Percentiles rank a stretch among this genome's conserved stretches.
Conservation (phyloP, 2,329 filamentous ascomycete species). For the Drechslera avenae region DNA sequence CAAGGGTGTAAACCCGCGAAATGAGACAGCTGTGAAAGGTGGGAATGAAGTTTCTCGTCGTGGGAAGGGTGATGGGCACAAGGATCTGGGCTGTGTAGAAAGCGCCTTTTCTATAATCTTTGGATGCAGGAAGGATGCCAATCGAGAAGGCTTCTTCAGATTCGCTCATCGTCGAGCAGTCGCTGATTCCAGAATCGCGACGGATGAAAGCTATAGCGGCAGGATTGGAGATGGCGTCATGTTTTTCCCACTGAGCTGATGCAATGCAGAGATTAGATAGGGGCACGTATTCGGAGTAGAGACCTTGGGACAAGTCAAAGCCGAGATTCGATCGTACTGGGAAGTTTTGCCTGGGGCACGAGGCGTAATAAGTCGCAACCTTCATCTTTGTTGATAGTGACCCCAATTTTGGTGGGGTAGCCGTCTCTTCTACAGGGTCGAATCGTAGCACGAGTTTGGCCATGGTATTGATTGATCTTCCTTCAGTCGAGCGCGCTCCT, state of each 20-base stretch:
- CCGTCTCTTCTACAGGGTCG: constrained; percentile 59
- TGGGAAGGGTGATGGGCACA: constrained; percentile 66
- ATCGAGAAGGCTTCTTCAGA: constrained; percentile 26
- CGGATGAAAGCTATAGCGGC: constrained; percentile 30
- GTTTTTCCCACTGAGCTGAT: constrained; percentile 62
- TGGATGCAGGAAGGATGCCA: constrained; percentile 43
- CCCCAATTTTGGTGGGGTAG: constrained; percentile 59
- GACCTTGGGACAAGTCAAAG: constrained; percentile 56
- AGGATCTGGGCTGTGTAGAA: constrained; percentile 69
- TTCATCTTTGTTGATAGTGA: constrained; percentile 61
- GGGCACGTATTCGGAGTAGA: constrained; percentile 59
- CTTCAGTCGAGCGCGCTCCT: constrained; percentile 45
- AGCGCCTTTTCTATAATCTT: constrained; percentile 51
- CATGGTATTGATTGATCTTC: constrained; percentile 57
- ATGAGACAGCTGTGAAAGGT: constrained; percentile 73
- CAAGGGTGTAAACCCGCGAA: constrained; percentile 66
- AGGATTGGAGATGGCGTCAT: constrained; percentile 45
- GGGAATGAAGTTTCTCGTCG: constrained; percentile 66
- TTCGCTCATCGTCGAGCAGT: constrained; percentile 35
- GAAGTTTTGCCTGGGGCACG: constrained; percentile 56
- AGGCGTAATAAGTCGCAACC: constrained; percentile 63
- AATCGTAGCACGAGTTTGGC: constrained; percentile 64
- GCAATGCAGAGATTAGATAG: constrained; percentile 63
- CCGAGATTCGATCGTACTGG: constrained; percentile 53
- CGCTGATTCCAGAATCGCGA: constrained; percentile 51